Conservation (phyloP, 257 asterid genomes). For the Solanum appendiculatum region DNA sequence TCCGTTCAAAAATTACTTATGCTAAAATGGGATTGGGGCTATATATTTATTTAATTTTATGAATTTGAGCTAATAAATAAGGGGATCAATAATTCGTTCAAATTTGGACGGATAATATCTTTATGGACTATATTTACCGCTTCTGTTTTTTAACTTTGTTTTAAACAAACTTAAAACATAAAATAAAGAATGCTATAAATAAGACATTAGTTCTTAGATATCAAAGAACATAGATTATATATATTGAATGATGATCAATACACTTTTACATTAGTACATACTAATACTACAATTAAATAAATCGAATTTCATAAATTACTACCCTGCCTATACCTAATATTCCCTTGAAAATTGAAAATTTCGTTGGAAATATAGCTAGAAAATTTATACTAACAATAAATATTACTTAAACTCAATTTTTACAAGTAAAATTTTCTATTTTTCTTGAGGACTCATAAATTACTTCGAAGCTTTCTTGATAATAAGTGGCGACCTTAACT, state of each 20-base stretch:
- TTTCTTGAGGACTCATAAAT: background rate
- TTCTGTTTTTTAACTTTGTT: background rate
- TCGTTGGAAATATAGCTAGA: background rate
- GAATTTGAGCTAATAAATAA: too few relatives aligned
- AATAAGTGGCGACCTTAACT: background rate
- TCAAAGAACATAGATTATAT: background rate
- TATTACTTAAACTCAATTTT: background rate
- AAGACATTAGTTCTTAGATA: background rate
- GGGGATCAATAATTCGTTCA: background rate
- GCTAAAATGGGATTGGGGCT: too few relatives aligned
- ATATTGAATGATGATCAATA: background rate
- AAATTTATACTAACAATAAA: background rate
- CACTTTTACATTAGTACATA: background rate
- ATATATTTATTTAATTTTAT: too few relatives aligned
- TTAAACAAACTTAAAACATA: background rate
- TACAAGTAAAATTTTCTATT: background rate
- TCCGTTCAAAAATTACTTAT: too few relatives aligned
- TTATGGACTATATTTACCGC: too few relatives aligned
- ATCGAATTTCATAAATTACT: background rate
- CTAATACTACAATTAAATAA: background rate
- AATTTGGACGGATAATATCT: too few relatives aligned
- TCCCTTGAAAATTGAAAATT: background rate
- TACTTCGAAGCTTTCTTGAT: background rate
- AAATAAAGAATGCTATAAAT: background rate
- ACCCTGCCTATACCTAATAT: background rate